Base-by-base conservation (phyloP, 2,329 filamentous ascomycete genomes). In the Tolypocladium album region DNA sequence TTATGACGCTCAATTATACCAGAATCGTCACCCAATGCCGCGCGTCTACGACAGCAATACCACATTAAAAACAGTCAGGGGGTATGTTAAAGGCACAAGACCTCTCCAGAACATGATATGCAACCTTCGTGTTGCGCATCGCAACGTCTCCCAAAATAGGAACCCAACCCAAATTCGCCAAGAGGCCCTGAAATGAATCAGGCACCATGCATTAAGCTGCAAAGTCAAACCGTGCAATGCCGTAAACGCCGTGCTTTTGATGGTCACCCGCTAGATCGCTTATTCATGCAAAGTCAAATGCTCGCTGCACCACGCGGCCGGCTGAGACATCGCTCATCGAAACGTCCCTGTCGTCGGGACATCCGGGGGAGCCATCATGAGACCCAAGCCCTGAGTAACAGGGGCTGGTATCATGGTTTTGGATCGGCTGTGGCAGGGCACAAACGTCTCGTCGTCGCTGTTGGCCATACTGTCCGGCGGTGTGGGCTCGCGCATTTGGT, bases 371-470 rank as follows among this genome's bases (percentile, higher is more conserved):
- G 67, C 70, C 27, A 70, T 60, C 22, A 65, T 65, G 43, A 69
- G 64, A 8, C 65, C 69, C 15, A 68, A 56, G 1, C 67, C 68
- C 24, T 67, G 38, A 34, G 61, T 62, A 20, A 64, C 64, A 34
- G 64, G 65, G 57, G 67, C 64, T 13, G 63, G 61, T 40, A 65
- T 61, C 58, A 71, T 67, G 1, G 73, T 75, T 70, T 70, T 73
- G 58, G 73, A 74, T n/a, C 73, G 71, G 58, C 60, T 65, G 63
- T 74, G 73, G 13, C 68, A 64, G 40, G 69, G 67, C 31, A 72
- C 62, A 59, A 70, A 73, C 52, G 53, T 59, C 27, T 62, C 63
- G 31, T 68, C 65, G 24, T 69, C 67, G 52, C 68, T 67, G 61
- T 67, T 68, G 12, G 64, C 62, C n/a, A 61, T 58, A 60, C 67